These are phyloP conservation scores for Pseudozyma sp. DNA, from an alignment of 1,284 basidiomycete genomes.

Conservation along the genomic window DNA sequence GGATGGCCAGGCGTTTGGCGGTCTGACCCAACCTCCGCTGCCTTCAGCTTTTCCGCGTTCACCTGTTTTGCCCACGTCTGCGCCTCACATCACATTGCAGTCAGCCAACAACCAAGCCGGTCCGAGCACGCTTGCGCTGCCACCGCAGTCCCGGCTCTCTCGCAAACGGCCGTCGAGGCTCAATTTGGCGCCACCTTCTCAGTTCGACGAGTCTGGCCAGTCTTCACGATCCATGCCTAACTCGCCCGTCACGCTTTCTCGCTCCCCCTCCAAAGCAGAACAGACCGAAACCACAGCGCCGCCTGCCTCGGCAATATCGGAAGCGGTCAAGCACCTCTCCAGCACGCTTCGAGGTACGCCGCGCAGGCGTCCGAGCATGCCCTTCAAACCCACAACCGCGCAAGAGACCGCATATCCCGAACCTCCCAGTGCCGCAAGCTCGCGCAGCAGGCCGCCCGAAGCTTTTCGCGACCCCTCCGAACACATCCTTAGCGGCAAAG, in stretches of 20 bases:
- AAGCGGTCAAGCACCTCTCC: constrained; percentile 55
- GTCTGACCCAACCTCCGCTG: constrained; percentile 27
- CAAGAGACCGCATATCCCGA: constrained; percentile 15
- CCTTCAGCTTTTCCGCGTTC: constrained; percentile 11
- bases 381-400: constrained; percentile 30
- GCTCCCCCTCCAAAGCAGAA: constrained; percentile 24
- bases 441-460: constrained; percentile 47
- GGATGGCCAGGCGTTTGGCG: constrained; percentile 35
- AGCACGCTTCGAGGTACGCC: constrained; percentile 62
- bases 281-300: constrained; percentile 7
- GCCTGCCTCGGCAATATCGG: constrained; percentile 19
- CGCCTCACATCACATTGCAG: constrained; percentile 19
- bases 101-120: constrained; percentile 9
- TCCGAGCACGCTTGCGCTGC: constrained; percentile 17
- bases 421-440: constrained; percentile 33
- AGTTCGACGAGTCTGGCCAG: constrained; percentile 22
- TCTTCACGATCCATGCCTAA: constrained; percentile 53
- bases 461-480: constrained; percentile 61
- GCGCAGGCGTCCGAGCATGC: constrained; percentile 59
- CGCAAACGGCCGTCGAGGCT: constrained; percentile 51
- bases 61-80: constrained; percentile 3
- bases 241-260: constrained; percentile 35
- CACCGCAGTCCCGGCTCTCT: constrained; percentile 15
- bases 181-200: constrained; percentile 32
- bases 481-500: constrained; percentile 62